Base-by-base conservation (phyloP, 495 filamentous ascomycete species). In the Cudoniella acicularis region DNA sequence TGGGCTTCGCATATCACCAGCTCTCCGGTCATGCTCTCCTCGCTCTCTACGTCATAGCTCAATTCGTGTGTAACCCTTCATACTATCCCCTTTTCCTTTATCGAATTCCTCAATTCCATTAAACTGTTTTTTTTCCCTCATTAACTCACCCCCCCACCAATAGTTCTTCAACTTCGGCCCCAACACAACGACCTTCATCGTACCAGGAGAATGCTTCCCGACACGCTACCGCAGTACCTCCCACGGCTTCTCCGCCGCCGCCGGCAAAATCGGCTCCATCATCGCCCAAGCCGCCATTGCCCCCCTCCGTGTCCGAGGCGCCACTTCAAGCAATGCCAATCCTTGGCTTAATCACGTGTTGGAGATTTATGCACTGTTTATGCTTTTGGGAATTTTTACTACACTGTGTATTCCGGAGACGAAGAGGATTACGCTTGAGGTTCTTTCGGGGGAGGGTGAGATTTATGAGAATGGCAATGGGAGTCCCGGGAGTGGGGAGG, bases 171-270 rank as follows among this genome's bases (percentile, higher is more conserved):
- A 93, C 75, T 92, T 81, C 67, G 87, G 74, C 1, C 91, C 91
- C 50, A 96, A 96, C 72, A 82, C 87, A 21, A 92, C 90, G 3
- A 96, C 91, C 18, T 96, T 96, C 80, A 88, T 96, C 64, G 88
- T 96, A 1, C 91, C 91, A 10, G 90, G 89, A n/a, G 92, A 96
- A 66, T 86, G 87, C 59, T 96, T 93, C 80, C 92, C 92, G 0
- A 96, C 92, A 1, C 83, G 87, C 40, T 94, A 92, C 73, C 81
- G 92, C 8, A 90, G 84, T 25, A 91, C 89, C 27, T 90, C 86
- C 36, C 90, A 96, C 73, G 92, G 92, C 54, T 83, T 96, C 70
- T 91, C 87, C 3, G 92, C 91, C 23, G 92, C 88, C 0, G 78
- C 85, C 1, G 92, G 92, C 40, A 96, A 96, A 70, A 66, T 95